Conservation (phyloP, 2,329 filamentous ascomycete genomes). For the Tolypocladium tundrense region DNA sequence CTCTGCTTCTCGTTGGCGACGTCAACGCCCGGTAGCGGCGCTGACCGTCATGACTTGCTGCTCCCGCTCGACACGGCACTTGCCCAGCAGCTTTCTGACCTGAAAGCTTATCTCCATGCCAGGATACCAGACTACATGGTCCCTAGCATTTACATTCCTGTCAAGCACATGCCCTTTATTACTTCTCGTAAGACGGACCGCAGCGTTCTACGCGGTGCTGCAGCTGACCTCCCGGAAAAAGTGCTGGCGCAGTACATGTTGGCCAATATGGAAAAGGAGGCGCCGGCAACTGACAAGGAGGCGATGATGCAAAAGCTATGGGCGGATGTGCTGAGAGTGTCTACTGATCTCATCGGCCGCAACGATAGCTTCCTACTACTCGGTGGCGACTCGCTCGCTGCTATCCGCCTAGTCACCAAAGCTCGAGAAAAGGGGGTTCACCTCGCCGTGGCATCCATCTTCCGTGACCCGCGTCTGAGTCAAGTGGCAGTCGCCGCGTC, state of each 20-base stretch:
- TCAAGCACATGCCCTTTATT: constrained; percentile 5
- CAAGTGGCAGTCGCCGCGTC: not conserved
- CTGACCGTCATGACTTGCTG: not conserved
- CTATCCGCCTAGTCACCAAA: not conserved
- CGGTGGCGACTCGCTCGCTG: constrained; percentile 1
- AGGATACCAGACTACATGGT: constrained; percentile 2
- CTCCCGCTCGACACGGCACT: not conserved
- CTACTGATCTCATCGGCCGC: not conserved
- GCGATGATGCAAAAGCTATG: not conserved
- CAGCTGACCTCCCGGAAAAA: not conserved
- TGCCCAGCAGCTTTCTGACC: not conserved
- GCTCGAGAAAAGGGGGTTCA: not conserved
- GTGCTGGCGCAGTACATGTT: not conserved
- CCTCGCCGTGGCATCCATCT: not conserved
- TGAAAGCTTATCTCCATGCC: not conserved
- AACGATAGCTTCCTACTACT: not conserved
- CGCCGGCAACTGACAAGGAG: not conserved
- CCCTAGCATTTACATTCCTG: constrained; percentile 6
- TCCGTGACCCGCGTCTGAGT: not conserved
- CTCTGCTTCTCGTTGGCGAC: not conserved
- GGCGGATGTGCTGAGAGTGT: constrained; percentile 2
- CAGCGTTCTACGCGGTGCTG: not conserved
- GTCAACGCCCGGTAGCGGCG: not conserved
- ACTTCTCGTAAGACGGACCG: constrained; percentile 9
- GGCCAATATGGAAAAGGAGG: not conserved